Conservation (phyloP, 192 early-diverging fungal species). For the Backusella macrospora region DNA sequence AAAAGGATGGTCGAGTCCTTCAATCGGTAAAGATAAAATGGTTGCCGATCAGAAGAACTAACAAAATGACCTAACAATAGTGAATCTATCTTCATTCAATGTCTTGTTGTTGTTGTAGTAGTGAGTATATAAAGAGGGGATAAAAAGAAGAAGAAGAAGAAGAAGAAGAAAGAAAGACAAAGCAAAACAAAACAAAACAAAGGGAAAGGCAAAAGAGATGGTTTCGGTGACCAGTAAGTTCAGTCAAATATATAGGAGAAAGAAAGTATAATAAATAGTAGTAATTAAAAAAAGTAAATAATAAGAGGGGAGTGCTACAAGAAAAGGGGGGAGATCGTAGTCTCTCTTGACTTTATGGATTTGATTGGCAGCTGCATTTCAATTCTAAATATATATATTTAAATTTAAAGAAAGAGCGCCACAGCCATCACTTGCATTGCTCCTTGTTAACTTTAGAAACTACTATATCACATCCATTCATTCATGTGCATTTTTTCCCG, state of each 20-base stretch:
- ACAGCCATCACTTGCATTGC: not conserved
- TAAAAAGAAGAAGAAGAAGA: not conserved
- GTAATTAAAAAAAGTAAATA: not conserved
- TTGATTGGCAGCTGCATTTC: not conserved
- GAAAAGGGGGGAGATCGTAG: not conserved
- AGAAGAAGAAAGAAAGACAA: not conserved
- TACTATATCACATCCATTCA: not conserved
- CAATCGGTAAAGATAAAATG: slow-evolving; percentile 17
- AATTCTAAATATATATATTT: not conserved
- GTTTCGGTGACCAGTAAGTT: not conserved
- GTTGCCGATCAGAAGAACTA: not conserved
- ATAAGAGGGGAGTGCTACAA: not conserved
- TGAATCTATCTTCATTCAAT: slow-evolving; percentile 11
- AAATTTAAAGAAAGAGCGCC: not conserved
- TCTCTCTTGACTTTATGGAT: not conserved
- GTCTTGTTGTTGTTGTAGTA: not conserved
- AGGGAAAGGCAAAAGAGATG: not conserved
- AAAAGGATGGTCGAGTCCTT: slow-evolving; percentile 11
- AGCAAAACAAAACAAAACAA: not conserved
- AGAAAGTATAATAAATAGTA: slow-evolving; percentile 4
- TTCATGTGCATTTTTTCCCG: slow-evolving; percentile 1
- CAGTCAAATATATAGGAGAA: slow-evolving; percentile 1
- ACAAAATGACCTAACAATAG: slow-evolving; percentile 19
- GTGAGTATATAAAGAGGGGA: not conserved
- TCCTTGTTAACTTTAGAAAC: not conserved